A percentile compares a stretch with the other conserved stretches of the same genome.
Evolutionary conservation across 345 rosid genomes (phyloP).

Genomic region (Ceriops tagal): DNA sequence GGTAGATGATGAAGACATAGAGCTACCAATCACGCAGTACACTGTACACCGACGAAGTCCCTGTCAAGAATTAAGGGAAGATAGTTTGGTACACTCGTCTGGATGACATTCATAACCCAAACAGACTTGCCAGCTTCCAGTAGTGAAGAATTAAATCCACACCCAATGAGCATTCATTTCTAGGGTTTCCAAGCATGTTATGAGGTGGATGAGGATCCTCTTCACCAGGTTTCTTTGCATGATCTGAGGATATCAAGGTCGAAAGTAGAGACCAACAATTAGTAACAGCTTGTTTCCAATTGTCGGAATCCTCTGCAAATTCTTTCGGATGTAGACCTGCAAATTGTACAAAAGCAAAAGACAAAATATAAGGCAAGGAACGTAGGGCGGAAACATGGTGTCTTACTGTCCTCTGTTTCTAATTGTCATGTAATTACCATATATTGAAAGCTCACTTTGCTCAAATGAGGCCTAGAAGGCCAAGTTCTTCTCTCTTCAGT

Average conservation of each 20-base stretch:
- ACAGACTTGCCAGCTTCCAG: constrained; percentile 74
- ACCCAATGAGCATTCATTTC: constrained; percentile 90
- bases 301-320: constrained; percentile 54
- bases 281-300: constrained; percentile 51
- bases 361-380: not conserved
- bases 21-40: constrained; percentile 87
- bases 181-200: constrained; percentile 89
- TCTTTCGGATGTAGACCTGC: constrained; percentile 69
- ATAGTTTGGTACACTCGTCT: constrained; percentile 71
- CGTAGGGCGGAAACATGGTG: no score
- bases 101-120: constrained; percentile 98
- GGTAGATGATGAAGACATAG: not conserved
- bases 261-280: constrained; percentile 96
- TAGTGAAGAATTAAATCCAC: constrained; percentile 82
- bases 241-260: constrained; percentile 95
- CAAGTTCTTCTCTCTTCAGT: constrained; percentile 67
- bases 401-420: not conserved
- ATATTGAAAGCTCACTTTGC: constrained; percentile 65
- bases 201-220: constrained; percentile 97
- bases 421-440: constrained; percentile 40
- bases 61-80: constrained; percentile 85
- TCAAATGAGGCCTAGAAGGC: constrained; percentile 78
- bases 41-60: constrained; percentile 61
- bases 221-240: constrained; percentile 98
- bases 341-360: not conserved